Base-by-base conservation (phyloP, 441 rosid genomes). In the Populus hybrid region DNA sequence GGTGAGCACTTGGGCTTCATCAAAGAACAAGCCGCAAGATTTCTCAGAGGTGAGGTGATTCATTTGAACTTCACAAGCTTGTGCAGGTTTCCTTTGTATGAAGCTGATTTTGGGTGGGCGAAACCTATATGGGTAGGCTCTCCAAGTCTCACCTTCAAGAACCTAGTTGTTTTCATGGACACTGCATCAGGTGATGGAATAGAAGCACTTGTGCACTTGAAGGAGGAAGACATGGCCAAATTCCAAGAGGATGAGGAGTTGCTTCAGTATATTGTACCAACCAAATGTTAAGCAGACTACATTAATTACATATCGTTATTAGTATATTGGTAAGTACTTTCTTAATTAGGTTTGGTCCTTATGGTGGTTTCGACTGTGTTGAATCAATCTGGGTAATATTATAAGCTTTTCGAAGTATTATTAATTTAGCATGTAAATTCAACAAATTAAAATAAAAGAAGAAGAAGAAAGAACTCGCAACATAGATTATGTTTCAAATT, bases 191-290 rank as follows among this genome's bases (percentile, higher is more conserved):
- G 77, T 2, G 81, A 74, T 24, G 86, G 85, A 24, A 70, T 87
- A n/a, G 85, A 87, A 68, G 86, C 85, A 9, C 73, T 71, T 77
- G 75, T 78, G 11, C 80, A 72, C 46, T 68, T 86, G 70, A 70
- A 79, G 7, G 75, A 75, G 40, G 70, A 79, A 2, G 83, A 81
- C 3, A 81, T 81, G 86, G 67, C 7, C 11, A 63, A 26, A 14
- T 81, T 86, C 42, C 73, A 81, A 9, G 38, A 65, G 26, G 82
- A 84, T 36, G 35, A 75, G 4, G 83, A 71, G 46, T 5, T 81
- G 78, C 81, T 78, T 34, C 50, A 63, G 57, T 14, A 0, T 14
- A 46, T 1, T 46, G 57, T 14, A 4, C 19, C 57, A 46, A 14
- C 57, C 57, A 14, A 0, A 12, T 46, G 57, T 46, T 46, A 46